phyloP scores from a whole-genome alignment of 305 asterid genomes.

The Fraxinus albicans region DNA sequence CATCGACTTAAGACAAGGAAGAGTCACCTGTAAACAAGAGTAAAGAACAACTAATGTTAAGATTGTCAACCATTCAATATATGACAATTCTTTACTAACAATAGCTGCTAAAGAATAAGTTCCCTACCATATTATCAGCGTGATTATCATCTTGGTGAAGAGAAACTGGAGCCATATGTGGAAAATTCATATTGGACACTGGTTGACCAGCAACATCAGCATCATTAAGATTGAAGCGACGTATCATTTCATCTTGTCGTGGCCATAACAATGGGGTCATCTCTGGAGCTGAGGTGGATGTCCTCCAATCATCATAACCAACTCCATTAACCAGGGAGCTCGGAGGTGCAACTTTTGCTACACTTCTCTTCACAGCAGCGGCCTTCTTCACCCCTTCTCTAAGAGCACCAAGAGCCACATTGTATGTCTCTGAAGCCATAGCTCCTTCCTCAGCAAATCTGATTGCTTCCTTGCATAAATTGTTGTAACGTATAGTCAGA shows the following conservation, averaged over 20 bases:
- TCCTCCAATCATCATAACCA: constrained; percentile 52
- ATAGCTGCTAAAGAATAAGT: constrained; percentile 2
- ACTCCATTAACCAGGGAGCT: constrained; percentile 51
- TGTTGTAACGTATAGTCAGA: constrained; percentile 56
- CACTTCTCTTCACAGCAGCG: constrained; percentile 53
- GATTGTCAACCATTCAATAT: constrained; percentile 1
- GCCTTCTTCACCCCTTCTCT: constrained; percentile 70
- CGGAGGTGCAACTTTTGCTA: constrained; percentile 52
- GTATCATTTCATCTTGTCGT: constrained; percentile 59
- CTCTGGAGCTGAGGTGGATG: constrained; percentile 42
- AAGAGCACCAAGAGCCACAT: constrained; percentile 55
- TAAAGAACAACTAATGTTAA: constrained; percentile 4
- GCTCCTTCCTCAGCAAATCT: constrained; percentile 83
- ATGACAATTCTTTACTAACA: constrained; percentile 7
- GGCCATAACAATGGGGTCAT: constrained; percentile 77
- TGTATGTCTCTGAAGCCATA: constrained; percentile 59
- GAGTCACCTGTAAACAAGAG: constrained; percentile 44
- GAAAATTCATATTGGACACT: constrained; percentile 43
- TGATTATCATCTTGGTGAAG: constrained; percentile 51
- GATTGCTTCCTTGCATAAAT: constrained; percentile 73
- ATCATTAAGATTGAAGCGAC: constrained; percentile 62
- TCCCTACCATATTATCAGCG: constrained; percentile 59
- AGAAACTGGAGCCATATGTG: constrained; percentile 56
- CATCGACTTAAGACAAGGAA: constrained; percentile 87
- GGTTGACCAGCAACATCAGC: constrained; percentile 44